Evolutionary conservation across 805 yeast genomes (phyloP), one percentile per base, ranked within the genome.

Genomic region (Cyberlindnera mrakii): DNA sequence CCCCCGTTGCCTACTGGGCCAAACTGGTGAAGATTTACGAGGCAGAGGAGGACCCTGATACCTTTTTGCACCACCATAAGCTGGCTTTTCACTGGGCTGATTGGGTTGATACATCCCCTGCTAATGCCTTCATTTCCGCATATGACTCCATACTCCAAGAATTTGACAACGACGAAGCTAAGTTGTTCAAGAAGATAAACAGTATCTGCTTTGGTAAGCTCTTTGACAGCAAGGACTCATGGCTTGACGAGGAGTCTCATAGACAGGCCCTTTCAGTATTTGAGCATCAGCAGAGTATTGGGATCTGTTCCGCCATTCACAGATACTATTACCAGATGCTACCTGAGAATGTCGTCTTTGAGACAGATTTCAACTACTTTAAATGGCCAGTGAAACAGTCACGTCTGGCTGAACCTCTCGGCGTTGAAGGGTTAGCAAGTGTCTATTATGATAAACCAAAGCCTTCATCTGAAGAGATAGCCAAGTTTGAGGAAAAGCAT

Each of bases 31-130:
- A 23, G 27, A 23, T 50, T 14, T 51, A 47, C 32, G n/a, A 30
- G 16, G 25, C 30, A 5, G 49, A 56, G 32, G 17, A 27, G 1
- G 40, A 50, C 25, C 60, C 59, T 15, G 52, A 52, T 14, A 18
- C 18, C 1, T 51, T 42, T 25, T 16, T 55, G 11, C 6, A 20
- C 11, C 6, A 36, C 3, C 37, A 56, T 36, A 43, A 43, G 20
- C 33, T 53, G 8, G 44, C 46, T 10, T 52, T 54, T 46, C 59
- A 64, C 51, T 65, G 67, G 70, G 60, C 58, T 37, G 66, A 58
- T 38, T 60, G 65, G 64, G 51, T 51, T 14, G 63, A 60, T 39
- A 37, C 54, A 3, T 44, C 53, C 4, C 54, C 55, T 4, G 60
- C 61, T 4, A 50, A 52, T 20, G 53, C 62, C 15, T 58, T 57